Conservation (phyloP, 805 yeast genomes). For the Torulaspora quercuum region DNA sequence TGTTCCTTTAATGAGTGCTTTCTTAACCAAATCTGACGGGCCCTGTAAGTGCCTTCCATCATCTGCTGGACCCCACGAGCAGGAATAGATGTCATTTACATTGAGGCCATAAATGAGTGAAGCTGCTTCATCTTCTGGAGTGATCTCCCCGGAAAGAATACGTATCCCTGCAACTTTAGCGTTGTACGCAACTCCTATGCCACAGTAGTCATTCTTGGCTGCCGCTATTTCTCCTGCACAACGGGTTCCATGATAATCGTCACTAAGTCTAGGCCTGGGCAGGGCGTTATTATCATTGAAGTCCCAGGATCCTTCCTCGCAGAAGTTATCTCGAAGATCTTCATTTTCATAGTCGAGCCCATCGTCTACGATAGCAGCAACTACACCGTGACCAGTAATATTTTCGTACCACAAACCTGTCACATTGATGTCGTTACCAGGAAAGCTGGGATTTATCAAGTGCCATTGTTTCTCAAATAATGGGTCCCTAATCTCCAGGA, state of each 20-base stretch:
- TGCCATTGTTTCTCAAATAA: slow-evolving; percentile 89
- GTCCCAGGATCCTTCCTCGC: slow-evolving; percentile 85
- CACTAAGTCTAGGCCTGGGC: slow-evolving; percentile 76
- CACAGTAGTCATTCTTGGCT: slow-evolving; percentile 82
- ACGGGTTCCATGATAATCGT: slow-evolving; percentile 93
- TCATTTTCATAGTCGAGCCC: slow-evolving; percentile 80
- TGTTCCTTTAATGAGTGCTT: slow-evolving; percentile 81
- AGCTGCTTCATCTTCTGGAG: slow-evolving; percentile 86
- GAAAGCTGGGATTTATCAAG: slow-evolving; percentile 64
- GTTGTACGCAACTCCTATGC: slow-evolving; percentile 93
- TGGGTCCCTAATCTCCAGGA: slow-evolving; percentile 75
- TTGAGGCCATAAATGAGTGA: slow-evolving; percentile 78
- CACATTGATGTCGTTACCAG: slow-evolving; percentile 85
- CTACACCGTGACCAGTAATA: slow-evolving; percentile 76
- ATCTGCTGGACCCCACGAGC: slow-evolving; percentile 98
- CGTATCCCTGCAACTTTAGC: slow-evolving; percentile 87
- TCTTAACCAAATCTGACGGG: slow-evolving; percentile 73
- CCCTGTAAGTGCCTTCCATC: slow-evolving; percentile 84
- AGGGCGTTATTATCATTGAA: slow-evolving; percentile 69
- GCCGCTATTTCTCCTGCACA: slow-evolving; percentile 98
- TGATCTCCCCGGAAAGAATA: slow-evolving; percentile 74
- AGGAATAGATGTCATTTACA: slow-evolving; percentile 87
- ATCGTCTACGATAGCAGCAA: slow-evolving; percentile 89
- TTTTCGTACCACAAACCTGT: slow-evolving; percentile 79
- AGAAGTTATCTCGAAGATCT: slow-evolving; percentile 69